These are phyloP conservation scores for Periconia sp. DNA, from an alignment of 2,329 filamentous ascomycete species.

Conservation along the genomic window DNA sequence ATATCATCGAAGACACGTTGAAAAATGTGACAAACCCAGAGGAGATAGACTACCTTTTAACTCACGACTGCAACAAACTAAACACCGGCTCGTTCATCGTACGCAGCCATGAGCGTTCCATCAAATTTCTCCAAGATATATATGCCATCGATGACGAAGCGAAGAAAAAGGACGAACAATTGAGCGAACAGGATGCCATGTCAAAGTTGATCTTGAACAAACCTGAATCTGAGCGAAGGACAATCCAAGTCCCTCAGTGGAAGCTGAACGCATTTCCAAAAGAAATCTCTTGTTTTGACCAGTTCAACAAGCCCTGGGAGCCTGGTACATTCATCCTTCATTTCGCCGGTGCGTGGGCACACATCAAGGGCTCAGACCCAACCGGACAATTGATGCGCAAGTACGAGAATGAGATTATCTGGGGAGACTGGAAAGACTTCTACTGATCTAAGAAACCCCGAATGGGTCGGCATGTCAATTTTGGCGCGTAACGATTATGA, in stretches of 20 bases:
- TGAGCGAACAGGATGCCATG: constrained; percentile 49
- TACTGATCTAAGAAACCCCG: too few species aligned
- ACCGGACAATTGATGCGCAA: constrained; percentile 48
- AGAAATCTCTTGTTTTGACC: constrained; percentile 48
- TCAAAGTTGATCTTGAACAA: constrained; percentile 40
- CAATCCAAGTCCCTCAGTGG: constrained; percentile 42
- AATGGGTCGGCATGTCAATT: too few species aligned
- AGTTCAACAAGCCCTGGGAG: constrained; percentile 34
- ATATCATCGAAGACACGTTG: constrained; percentile 45
- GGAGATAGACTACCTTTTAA: constrained; percentile 45
- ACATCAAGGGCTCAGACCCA: constrained; percentile 46
- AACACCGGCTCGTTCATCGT: constrained; percentile 49
- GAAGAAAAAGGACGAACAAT: constrained; percentile 24
- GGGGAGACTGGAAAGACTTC: constrained; percentile 41
- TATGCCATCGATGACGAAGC: constrained; percentile 30
- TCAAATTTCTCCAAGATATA: constrained; percentile 41
- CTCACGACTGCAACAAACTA: constrained; percentile 48
- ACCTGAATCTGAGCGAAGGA: constrained; percentile 20
- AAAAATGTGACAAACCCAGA: constrained; percentile 34
- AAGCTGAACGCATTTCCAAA: constrained; percentile 49
- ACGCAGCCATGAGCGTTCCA: constrained; percentile 41
- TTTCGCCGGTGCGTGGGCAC: constrained; percentile 51
- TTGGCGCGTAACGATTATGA: too few species aligned
- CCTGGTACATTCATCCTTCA: constrained; percentile 47
- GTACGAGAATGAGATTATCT: constrained; percentile 40